phyloP scores from a whole-genome alignment of 169 alveolate genomes.

The Plasmodium fragile region DNA sequence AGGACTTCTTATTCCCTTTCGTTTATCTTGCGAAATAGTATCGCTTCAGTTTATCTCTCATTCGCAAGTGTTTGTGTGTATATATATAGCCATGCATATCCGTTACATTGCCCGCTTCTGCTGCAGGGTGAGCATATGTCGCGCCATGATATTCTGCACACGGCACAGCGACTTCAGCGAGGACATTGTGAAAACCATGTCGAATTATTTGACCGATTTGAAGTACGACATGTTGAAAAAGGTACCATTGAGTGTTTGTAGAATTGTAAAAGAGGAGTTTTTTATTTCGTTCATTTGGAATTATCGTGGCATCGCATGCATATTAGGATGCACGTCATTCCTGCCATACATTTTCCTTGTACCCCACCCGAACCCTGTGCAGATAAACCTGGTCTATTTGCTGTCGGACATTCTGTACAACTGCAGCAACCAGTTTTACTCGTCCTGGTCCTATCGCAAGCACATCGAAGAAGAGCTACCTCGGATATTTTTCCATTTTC shows the following conservation, averaged over 20 bases:
- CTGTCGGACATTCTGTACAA: slow-evolving; percentile 82
- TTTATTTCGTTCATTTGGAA: background rate
- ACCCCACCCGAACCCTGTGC: background rate
- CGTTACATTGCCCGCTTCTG: background rate
- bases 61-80: background rate
- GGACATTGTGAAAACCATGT: slow-evolving; percentile 47
- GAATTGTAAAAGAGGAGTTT: background rate
- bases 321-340: background rate
- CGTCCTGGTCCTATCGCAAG: slow-evolving; percentile 83
- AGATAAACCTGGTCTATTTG: slow-evolving; percentile 83
- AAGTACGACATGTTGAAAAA: slow-evolving; percentile 67
- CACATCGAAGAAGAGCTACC: slow-evolving; percentile 81
- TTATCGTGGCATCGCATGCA: background rate
- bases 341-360: background rate
- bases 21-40: background rate
- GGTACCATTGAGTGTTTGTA: slow-evolving; percentile 23
- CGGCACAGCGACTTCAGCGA: slow-evolving; percentile 68
- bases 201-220: slow-evolving; percentile 41
- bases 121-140: slow-evolving; percentile 71
- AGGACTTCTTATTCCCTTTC: background rate
- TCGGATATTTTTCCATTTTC: slow-evolving; percentile 76
- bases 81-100: background rate
- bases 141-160: slow-evolving; percentile 76
- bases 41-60: background rate
- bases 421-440: slow-evolving; percentile 78